Evolutionary conservation across 305 asterid species (phyloP), one percentile per base, ranked within the genome.

Genomic region (Solanum hybrid): DNA sequence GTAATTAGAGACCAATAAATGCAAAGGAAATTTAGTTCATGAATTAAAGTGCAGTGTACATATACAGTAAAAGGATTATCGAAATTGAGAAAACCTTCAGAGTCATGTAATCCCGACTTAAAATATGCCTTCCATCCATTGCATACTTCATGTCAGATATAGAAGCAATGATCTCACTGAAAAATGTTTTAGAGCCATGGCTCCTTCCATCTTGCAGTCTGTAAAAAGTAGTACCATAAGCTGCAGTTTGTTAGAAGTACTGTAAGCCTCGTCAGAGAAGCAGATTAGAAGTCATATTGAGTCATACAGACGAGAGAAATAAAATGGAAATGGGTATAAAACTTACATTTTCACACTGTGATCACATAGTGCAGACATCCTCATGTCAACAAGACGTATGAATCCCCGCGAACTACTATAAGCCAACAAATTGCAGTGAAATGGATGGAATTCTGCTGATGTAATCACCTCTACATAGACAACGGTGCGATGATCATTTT

Each of bases 331-430:
- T 37, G 89, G 86, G 89, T 85, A 78, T 84, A 42, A 88, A 84
- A 80, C 98, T 94, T 91, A 97, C 98, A 96, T 94, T 87, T 87
- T 93, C 80, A 98, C 95, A 89, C 86, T 89, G 80, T 89, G 90
- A 93, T 97, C 99, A 91, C 98, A 97, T 27, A 95, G 89, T 64
- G 99, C 98, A 26, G 99, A 97, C 91, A 93, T 93, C 90, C 99
- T 95, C 98, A 95, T 91, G 94, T 96, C 99, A 75, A 95, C 97
- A 69, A 97, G 94, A 80, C 96, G 97, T 86, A 95, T 92, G 92
- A 89, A 94, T 89, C 98, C 98, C 90, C 95, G 95, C 81, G 98
- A 95, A 94, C 99, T 94, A 93, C 98, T 93, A 91, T 94, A 96
- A 88, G 95, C 98, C 91, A 97, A 94, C 91, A 95, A 91, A 92